Conservation (phyloP, 441 rosid genomes). For the Biscutella laevigata region DNA sequence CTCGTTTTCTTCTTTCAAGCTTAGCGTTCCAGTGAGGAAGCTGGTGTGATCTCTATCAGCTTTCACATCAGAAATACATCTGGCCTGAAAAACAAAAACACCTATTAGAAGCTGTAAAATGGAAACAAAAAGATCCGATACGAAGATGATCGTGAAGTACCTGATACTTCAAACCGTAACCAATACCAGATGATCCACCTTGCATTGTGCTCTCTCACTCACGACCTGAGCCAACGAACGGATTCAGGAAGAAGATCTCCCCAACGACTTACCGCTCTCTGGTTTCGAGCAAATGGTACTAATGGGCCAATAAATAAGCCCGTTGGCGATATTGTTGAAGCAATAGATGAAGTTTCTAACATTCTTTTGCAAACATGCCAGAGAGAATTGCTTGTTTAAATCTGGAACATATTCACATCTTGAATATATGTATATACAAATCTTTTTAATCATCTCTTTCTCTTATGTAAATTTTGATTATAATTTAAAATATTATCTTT, state of each 20-base stretch:
- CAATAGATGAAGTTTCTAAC: no score
- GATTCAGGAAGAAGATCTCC: slow-evolving; percentile 10
- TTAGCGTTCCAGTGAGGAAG: slow-evolving; percentile 84
- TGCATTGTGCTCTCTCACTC: slow-evolving; percentile 43
- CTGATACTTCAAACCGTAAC: slow-evolving; percentile 91
- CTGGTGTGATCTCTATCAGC: slow-evolving; percentile 82
- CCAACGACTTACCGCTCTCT: slow-evolving; percentile 20
- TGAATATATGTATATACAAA: no score
- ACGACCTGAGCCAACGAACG: slow-evolving; percentile 10
- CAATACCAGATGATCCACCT: slow-evolving; percentile 80
- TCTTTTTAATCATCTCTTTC: no score
- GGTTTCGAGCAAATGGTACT: neutral
- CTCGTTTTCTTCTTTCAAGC: slow-evolving; percentile 84
- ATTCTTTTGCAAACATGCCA: no score
- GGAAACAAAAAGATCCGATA: neutral
- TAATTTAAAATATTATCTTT: no score
- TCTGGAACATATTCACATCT: no score
- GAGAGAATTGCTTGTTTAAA: no score
- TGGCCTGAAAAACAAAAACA: slow-evolving; percentile 36
- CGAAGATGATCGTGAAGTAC: slow-evolving; percentile 24
- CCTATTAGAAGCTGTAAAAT: slow-evolving; percentile 3
- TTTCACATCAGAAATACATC: slow-evolving; percentile 82
- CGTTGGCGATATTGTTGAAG: no score
- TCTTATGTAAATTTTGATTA: no score
- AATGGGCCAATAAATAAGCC: slow-evolving; percentile 19